Percentiles rank a stretch among this genome's conserved stretches.
Conservation (phyloP, 306 rosid genomes). For the Clitoria ternatea region DNA sequence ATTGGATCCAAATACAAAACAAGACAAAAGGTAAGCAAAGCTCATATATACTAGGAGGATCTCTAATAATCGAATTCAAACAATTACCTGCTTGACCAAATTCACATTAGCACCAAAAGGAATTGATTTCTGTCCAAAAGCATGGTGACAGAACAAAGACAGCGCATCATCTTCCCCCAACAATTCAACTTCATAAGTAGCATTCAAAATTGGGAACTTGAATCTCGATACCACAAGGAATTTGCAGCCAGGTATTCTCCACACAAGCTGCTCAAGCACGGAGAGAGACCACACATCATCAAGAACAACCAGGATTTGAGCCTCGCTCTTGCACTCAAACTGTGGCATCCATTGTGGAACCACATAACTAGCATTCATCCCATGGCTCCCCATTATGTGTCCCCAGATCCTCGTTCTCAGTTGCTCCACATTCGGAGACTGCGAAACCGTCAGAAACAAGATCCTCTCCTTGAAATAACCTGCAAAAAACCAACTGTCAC, state of each 20-base stretch:
- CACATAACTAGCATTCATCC: slow-evolving; percentile 28
- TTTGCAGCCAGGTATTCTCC: slow-evolving; percentile 53
- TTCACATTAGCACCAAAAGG: slow-evolving; percentile 51
- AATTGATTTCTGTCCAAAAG: slow-evolving; percentile 72
- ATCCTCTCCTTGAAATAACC: slow-evolving; percentile 63
- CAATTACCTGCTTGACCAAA: slow-evolving; percentile 74
- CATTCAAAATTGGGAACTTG: slow-evolving; percentile 41
- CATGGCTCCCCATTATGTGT: slow-evolving; percentile 47
- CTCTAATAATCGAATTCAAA: too few species aligned
- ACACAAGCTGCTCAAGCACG: slow-evolving; percentile 51
- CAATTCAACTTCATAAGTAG: slow-evolving; percentile 57
- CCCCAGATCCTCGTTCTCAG: slow-evolving; percentile 57
- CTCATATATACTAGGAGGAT: too few species aligned
- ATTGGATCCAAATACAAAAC: background rate
- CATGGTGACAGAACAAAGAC: slow-evolving; percentile 81
- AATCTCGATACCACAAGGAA: slow-evolving; percentile 66
- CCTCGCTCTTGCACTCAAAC: slow-evolving; percentile 27
- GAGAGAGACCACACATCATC: slow-evolving; percentile 79
- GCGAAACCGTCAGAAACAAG: slow-evolving; percentile 80
- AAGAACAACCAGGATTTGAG: slow-evolving; percentile 51
- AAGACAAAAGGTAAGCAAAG: background rate
- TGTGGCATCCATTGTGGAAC: slow-evolving; percentile 52
- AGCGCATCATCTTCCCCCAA: slow-evolving; percentile 59
- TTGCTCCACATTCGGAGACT: slow-evolving; percentile 73
- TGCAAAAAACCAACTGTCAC: slow-evolving; percentile 22